Conservation (phyloP, 805 yeast species). For the Metschnikowia lochheadii region DNA sequence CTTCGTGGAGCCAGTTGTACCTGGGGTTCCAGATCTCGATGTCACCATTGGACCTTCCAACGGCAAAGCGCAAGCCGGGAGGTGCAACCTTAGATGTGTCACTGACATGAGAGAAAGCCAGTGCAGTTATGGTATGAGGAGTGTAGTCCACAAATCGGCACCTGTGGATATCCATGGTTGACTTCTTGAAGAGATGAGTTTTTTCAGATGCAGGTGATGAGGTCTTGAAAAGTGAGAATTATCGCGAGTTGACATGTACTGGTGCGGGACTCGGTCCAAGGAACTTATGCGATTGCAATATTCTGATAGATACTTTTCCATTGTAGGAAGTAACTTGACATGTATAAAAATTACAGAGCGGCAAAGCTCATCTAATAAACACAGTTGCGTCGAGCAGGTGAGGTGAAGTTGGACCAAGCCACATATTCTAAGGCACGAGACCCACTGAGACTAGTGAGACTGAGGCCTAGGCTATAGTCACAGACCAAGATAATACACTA, state of each 20-base stretch:
- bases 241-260: slow-evolving; percentile 3
- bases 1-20: slow-evolving; percentile 76
- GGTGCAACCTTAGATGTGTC: slow-evolving; percentile 32
- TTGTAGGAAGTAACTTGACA: not conserved
- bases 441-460: not conserved
- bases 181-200: slow-evolving; percentile 7
- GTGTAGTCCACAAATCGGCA: slow-evolving; percentile 87
- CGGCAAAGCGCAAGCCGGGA: slow-evolving; percentile 69
- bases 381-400: not conserved
- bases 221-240: slow-evolving; percentile 4
- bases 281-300: not conserved
- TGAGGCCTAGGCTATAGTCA: not conserved
- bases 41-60: slow-evolving; percentile 91
- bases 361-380: not conserved
- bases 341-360: not conserved
- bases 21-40: slow-evolving; percentile 94
- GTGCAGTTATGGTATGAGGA: slow-evolving; percentile 78
- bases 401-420: not conserved
- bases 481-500: not conserved
- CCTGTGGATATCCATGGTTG: slow-evolving; percentile 72
- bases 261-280: not conserved
- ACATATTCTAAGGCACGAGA: not conserved
- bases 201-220: slow-evolving; percentile 18
- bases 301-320: not conserved
- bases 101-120: slow-evolving; percentile 62